Conservation (phyloP, 1,139 yeast genomes). For the Taphrina populina region DNA sequence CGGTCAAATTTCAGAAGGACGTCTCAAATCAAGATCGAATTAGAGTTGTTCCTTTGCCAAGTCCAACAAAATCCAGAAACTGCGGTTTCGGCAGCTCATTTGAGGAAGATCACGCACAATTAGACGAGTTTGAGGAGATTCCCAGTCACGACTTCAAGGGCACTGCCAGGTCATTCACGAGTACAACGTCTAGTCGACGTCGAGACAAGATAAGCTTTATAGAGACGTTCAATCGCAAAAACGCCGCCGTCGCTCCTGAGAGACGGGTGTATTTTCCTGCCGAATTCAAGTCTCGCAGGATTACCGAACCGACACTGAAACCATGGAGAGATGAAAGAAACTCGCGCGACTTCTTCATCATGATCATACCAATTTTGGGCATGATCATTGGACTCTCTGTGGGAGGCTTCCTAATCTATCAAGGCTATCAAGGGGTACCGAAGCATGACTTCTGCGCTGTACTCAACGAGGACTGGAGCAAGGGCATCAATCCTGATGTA, state of each 20-base stretch:
- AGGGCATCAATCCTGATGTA: conserved; percentile 14
- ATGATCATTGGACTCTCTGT: conserved; percentile 30
- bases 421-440: conserved; percentile 35
- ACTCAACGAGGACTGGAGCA: conserved; percentile 32
- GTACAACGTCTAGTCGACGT: conserved; percentile 4
- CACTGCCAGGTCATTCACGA: conserved; percentile 10
- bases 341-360: background rate
- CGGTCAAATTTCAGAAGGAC: background rate
- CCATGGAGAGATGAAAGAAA: conserved; percentile 25
- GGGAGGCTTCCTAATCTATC: conserved; percentile 34
- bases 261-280: background rate
- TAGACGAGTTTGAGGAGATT: background rate
- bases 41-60: background rate
- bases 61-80: conserved; percentile 2
- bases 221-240: conserved; percentile 10
- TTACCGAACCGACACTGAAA: conserved; percentile 10
- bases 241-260: background rate
- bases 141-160: background rate
- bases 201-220: conserved; percentile 1
- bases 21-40: background rate
- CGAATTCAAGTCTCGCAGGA: conserved; percentile 19
- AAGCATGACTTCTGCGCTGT: conserved; percentile 35
- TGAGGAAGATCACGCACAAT: background rate
- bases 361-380: conserved; percentile 4
- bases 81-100: no score